Conservation (phyloP, 2,329 filamentous ascomycete species). For the Paecilomyces sp. region DNA sequence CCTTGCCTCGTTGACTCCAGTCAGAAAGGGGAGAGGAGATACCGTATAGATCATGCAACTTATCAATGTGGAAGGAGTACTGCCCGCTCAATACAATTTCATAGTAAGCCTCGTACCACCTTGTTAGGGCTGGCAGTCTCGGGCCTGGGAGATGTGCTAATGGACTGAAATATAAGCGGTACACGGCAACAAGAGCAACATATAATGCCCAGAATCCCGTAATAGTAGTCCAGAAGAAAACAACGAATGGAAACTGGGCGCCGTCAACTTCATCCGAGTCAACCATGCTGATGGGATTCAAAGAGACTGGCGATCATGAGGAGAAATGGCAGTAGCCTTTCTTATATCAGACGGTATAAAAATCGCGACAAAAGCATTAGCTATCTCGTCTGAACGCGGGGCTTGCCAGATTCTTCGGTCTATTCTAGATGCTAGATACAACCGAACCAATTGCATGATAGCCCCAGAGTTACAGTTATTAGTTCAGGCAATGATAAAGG, state of each 20-base stretch:
- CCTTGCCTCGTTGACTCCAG: not conserved
- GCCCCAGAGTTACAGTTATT: not conserved
- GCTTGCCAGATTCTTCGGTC: not conserved
- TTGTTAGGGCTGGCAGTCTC: too few species aligned
- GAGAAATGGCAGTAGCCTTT: not conserved
- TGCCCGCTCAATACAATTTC: conserved; percentile 13
- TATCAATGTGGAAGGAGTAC: conserved; percentile 11
- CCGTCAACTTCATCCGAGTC: not conserved
- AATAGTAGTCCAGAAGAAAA: not conserved
- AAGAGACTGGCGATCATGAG: not conserved
- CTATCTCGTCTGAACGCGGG: not conserved
- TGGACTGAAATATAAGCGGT: not conserved
- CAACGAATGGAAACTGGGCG: not conserved
- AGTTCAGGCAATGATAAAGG: too few species aligned
- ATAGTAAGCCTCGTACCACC: conserved; percentile 17
- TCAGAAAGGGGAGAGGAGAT: not conserved
- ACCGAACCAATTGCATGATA: not conserved
- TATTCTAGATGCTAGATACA: not conserved
- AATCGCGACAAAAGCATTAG: not conserved
- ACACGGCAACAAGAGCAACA: not conserved
- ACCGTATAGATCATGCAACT: conserved; percentile 18
- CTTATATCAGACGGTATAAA: not conserved
- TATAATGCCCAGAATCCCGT: conserved; percentile 1
- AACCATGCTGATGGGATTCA: not conserved
- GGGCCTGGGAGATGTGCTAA: too few species aligned